Conservation (phyloP, 306 rosid genomes). For the Cucumis cinereus region DNA sequence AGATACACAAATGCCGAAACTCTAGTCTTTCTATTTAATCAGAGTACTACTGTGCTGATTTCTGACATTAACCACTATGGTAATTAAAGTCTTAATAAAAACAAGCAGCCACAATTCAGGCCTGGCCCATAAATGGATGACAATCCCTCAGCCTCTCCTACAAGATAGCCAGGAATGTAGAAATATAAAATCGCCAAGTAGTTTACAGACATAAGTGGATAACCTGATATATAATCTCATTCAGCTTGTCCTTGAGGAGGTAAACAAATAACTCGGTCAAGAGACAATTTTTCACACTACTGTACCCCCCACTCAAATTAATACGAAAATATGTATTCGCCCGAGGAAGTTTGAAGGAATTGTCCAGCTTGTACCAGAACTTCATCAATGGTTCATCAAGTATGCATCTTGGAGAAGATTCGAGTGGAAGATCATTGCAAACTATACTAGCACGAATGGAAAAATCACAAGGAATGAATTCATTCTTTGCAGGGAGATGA, state of each 20-base stretch:
- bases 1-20: neutral
- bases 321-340: conserved; percentile 82
- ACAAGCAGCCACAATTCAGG: neutral
- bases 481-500: conserved; percentile 83
- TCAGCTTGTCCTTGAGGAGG: conserved; percentile 84
- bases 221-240: conserved; percentile 86
- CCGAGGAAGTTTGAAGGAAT: conserved; percentile 74
- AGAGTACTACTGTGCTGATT: neutral
- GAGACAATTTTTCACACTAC: conserved; percentile 39
- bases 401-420: conserved; percentile 56
- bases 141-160: neutral
- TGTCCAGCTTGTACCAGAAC: conserved; percentile 86
- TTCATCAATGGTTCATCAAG: conserved; percentile 74
- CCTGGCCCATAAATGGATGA: neutral
- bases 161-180: neutral
- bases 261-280: conserved; percentile 61
- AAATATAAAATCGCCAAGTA: neutral
- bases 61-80: neutral
- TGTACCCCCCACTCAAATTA: conserved; percentile 79
- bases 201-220: conserved; percentile 18
- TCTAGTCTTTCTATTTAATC: neutral
- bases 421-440: conserved; percentile 20
- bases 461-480: conserved; percentile 86
- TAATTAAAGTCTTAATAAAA: neutral
- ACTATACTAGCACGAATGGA: conserved; percentile 40